Conservation (phyloP, 768 basidiomycete genomes). For the Leccinum aurantiacum region DNA sequence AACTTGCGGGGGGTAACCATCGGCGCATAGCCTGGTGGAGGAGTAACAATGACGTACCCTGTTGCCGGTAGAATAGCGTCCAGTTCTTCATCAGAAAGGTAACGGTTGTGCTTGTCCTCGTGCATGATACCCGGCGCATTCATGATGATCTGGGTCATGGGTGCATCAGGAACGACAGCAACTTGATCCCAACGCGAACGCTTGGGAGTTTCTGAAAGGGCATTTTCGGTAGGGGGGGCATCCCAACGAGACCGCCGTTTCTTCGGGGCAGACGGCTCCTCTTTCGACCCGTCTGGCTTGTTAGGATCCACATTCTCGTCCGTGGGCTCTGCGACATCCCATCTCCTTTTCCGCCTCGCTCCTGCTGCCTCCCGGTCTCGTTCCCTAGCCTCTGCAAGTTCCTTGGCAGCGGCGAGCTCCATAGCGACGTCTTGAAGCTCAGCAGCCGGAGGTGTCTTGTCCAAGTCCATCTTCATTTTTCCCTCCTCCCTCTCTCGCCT, state of each 20-base stretch:
- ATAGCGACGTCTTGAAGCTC: constrained; percentile 73
- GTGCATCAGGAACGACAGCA: constrained; percentile 66
- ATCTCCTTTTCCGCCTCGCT: constrained; percentile 73
- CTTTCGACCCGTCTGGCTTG: constrained; percentile 64
- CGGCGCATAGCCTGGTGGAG: constrained; percentile 92
- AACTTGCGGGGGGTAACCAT: constrained; percentile 63
- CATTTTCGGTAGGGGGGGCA: constrained; percentile 77
- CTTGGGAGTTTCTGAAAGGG: constrained; percentile 67
- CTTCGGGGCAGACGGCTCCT: constrained; percentile 77
- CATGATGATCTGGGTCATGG: constrained; percentile 84
- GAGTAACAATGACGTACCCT: constrained; percentile 90
- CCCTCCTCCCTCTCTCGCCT: constrained; percentile 70
- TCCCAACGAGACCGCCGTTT: constrained; percentile 97
- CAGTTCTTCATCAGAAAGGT: constrained; percentile 93
- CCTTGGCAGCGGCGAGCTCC: constrained; percentile 56
- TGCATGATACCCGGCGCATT: constrained; percentile 80
- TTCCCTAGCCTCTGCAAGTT: constrained; percentile 39
- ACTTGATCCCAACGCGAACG: constrained; percentile 98
- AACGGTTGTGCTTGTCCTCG: constrained; percentile 96
- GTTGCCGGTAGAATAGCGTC: constrained; percentile 82
- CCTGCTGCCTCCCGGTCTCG: constrained; percentile 42
- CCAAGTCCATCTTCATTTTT: constrained; percentile 80
- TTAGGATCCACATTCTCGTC: constrained; percentile 70
- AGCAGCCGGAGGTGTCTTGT: constrained; percentile 86
- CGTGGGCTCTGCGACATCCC: constrained; percentile 66